phyloP scores from a whole-genome alignment of 2,329 filamentous ascomycete species.

The Arachnopeziza araneosa region DNA sequence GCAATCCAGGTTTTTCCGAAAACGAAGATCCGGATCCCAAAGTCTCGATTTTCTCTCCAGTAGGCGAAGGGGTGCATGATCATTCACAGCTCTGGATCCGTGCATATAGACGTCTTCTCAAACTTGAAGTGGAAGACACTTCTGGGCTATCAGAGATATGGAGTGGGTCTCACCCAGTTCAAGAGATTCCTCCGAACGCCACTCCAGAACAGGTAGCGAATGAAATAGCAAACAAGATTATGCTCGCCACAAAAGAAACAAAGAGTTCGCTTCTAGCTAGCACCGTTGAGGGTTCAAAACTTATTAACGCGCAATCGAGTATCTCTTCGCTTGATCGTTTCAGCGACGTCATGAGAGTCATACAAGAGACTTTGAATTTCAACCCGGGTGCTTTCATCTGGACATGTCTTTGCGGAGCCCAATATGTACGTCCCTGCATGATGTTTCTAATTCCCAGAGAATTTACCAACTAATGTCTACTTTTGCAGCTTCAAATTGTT shows the following conservation, averaged over 20 bases:
- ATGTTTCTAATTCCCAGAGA: too few relatives aligned
- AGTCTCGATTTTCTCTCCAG: too few relatives aligned
- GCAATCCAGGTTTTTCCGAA: too few relatives aligned
- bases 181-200: not conserved
- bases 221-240: not conserved
- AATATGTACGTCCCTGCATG: slow-evolving; percentile 1
- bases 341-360: slow-evolving; percentile 1
- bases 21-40: too few relatives aligned
- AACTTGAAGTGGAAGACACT: not conserved
- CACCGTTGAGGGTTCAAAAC: too few relatives aligned
- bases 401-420: slow-evolving; percentile 1
- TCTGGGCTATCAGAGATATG: not conserved
- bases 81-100: not conserved
- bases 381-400: slow-evolving; percentile 4
- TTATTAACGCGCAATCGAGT: too few relatives aligned
- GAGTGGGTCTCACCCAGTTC: not conserved
- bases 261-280: too few relatives aligned
- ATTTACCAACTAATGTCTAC: too few relatives aligned
- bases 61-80: not conserved
- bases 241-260: not conserved
- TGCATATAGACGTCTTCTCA: not conserved
- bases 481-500: too few relatives aligned
- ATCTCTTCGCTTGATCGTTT: not conserved
- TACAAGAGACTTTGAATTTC: slow-evolving; percentile 6
- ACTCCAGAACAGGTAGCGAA: not conserved